phyloP scores from a whole-genome alignment of 176 grass and related monocot genomes.

The Phragmites australis region DNA sequence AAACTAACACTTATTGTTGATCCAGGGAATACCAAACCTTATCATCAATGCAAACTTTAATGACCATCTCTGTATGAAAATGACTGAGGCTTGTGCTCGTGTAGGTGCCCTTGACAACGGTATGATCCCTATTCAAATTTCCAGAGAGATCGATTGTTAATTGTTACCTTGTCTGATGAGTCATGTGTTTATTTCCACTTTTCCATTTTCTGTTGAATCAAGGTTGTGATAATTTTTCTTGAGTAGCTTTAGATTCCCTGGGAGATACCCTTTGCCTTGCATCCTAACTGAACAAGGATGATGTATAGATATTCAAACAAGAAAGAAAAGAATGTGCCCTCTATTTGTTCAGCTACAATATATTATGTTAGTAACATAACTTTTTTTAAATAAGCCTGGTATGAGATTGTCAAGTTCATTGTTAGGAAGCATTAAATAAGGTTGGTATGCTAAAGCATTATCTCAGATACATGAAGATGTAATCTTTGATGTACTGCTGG shows the following conservation, averaged over 20 bases:
- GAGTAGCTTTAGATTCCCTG: not conserved
- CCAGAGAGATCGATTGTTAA: slow-evolving; percentile 5
- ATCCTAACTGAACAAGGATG: slow-evolving; percentile 6
- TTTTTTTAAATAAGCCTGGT: not conserved
- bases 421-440: slow-evolving; percentile 1
- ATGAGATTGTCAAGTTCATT: not conserved
- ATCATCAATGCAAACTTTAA: slow-evolving; percentile 95
- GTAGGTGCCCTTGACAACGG: slow-evolving; percentile 71
- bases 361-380: not conserved
- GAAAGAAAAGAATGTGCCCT: not conserved
- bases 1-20: slow-evolving; percentile 21
- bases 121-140: slow-evolving; percentile 49
- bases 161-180: slow-evolving; percentile 24
- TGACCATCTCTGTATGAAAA: slow-evolving; percentile 89
- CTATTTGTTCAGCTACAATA: not conserved
- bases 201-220: not conserved
- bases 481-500: slow-evolving; percentile 2
- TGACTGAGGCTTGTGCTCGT: slow-evolving; percentile 82
- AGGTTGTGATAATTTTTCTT: not conserved
- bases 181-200: not conserved
- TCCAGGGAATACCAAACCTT: slow-evolving; percentile 87
- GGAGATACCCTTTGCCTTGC: slow-evolving; percentile 10
- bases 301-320: not conserved
- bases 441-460: not conserved
- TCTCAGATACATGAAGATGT: not conserved